Evolutionary conservation across 768 basidiomycete genomes (phyloP).

Genomic region (Psilocybe subaeruginosa): DNA sequence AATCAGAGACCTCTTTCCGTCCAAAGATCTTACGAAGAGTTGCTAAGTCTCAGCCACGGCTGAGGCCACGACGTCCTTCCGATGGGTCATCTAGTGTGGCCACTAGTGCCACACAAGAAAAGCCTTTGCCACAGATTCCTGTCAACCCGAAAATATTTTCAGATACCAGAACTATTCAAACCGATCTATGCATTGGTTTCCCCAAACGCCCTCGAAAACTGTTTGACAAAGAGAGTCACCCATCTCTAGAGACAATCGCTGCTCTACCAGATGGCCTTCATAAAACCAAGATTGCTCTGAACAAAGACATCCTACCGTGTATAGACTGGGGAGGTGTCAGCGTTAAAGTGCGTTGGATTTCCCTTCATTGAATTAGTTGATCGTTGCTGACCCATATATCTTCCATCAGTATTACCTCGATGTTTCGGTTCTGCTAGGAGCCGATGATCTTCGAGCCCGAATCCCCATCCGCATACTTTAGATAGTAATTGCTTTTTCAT

Average conservation of each 20-base stretch:
- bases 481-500: conserved; percentile 16
- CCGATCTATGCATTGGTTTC: conserved; percentile 65
- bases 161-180: conserved; percentile 50
- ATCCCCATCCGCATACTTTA: conserved; percentile 64
- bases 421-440: conserved; percentile 65
- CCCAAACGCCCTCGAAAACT: conserved; percentile 65
- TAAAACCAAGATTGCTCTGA: conserved; percentile 58
- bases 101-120: conserved; percentile 30
- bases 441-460: conserved; percentile 63
- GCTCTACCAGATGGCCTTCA: conserved; percentile 70
- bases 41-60: conserved; percentile 32
- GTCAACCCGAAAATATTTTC: conserved; percentile 34
- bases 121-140: conserved; percentile 46
- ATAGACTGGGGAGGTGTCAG: conserved; percentile 70
- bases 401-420: conserved; percentile 69
- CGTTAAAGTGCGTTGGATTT: conserved; percentile 56
- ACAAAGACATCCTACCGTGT: conserved; percentile 62
- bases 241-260: conserved; percentile 46
- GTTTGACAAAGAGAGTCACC: conserved; percentile 41
- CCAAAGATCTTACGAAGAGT: conserved; percentile 39
- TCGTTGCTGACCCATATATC: conserved; percentile 11
- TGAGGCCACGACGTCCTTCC: conserved; percentile 25
- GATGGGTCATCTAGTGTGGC: conserved; percentile 19
- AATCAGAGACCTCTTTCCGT: conserved; percentile 31
- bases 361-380: conserved; percentile 1